These are phyloP conservation scores for Suillus occidentalis DNA, from an alignment of 768 basidiomycete genomes.

Conservation along the genomic window DNA sequence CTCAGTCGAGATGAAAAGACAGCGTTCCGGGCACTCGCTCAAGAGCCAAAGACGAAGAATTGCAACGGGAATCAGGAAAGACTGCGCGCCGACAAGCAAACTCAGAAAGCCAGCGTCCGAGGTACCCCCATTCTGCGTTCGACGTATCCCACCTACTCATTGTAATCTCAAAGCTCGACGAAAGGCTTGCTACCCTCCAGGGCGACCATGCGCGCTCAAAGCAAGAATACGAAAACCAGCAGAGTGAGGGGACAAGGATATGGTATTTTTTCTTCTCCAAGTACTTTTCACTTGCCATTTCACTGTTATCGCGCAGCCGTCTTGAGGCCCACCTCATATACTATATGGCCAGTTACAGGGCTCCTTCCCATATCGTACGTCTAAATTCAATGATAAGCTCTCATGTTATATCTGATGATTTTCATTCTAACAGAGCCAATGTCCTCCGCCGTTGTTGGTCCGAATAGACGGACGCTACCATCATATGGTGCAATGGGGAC, in stretches of 20 bases:
- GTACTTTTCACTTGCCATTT: neutral
- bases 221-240: slow-evolving; percentile 81
- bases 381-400: too few relatives aligned
- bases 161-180: slow-evolving; percentile 27
- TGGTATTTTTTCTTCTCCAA: slow-evolving; percentile 43
- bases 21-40: slow-evolving; percentile 56
- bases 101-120: slow-evolving; percentile 51
- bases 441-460: too few relatives aligned
- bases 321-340: too few relatives aligned
- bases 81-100: slow-evolving; percentile 46
- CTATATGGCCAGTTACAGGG: too few relatives aligned
- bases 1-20: slow-evolving; percentile 84
- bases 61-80: slow-evolving; percentile 56
- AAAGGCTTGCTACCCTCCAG: too few relatives aligned
- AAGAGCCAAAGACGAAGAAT: slow-evolving; percentile 67
- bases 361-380: too few relatives aligned
- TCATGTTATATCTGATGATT: too few relatives aligned
- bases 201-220: slow-evolving; percentile 16
- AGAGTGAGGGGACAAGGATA: slow-evolving; percentile 79
- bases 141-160: slow-evolving; percentile 4
- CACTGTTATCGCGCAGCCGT: slow-evolving; percentile 50
- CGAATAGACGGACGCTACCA: too few relatives aligned
- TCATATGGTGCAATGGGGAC: too few relatives aligned
- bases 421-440: too few relatives aligned
- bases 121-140: slow-evolving; percentile 38